phyloP scores from a whole-genome alignment of 75 land plant species.

The Picea sitchensis region DNA sequence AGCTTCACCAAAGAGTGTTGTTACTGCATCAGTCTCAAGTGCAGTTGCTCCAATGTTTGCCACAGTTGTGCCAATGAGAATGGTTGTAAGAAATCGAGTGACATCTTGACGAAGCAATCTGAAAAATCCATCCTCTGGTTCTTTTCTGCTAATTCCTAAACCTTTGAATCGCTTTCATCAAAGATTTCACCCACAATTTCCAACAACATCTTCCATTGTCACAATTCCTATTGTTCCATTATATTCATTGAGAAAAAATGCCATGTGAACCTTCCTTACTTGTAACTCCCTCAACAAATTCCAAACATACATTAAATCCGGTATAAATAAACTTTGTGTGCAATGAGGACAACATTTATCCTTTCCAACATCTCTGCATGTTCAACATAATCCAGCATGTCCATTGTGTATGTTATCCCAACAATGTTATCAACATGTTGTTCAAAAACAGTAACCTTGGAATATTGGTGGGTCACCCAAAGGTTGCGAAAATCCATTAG shows the following conservation, averaged over 20 bases:
- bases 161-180: too few species aligned
- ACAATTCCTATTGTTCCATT: slow-evolving; percentile 97
- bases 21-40: too few species aligned
- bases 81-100: too few species aligned
- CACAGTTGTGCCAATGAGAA: too few species aligned
- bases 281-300: slow-evolving; percentile 94
- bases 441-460: slow-evolving; percentile 98
- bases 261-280: slow-evolving; percentile 98
- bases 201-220: too few species aligned
- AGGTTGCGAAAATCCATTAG: slow-evolving; percentile 80
- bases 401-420: slow-evolving; percentile 99
- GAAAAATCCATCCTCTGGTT: too few species aligned
- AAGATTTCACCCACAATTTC: too few species aligned
- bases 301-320: slow-evolving; percentile 99
- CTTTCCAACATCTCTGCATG: slow-evolving; percentile 81
- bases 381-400: slow-evolving; percentile 88
- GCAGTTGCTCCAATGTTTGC: too few species aligned
- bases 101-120: too few species aligned
- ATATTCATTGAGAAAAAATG: slow-evolving; percentile 97
- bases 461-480: slow-evolving; percentile 94
- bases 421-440: slow-evolving; percentile 95
- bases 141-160: too few species aligned
- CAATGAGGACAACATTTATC: slow-evolving; percentile 75
- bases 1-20: too few species aligned
- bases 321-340: slow-evolving; percentile 97